phyloP scores from a whole-genome alignment of 1,139 yeast species.

The Oligophagozyma castellii region DNA sequence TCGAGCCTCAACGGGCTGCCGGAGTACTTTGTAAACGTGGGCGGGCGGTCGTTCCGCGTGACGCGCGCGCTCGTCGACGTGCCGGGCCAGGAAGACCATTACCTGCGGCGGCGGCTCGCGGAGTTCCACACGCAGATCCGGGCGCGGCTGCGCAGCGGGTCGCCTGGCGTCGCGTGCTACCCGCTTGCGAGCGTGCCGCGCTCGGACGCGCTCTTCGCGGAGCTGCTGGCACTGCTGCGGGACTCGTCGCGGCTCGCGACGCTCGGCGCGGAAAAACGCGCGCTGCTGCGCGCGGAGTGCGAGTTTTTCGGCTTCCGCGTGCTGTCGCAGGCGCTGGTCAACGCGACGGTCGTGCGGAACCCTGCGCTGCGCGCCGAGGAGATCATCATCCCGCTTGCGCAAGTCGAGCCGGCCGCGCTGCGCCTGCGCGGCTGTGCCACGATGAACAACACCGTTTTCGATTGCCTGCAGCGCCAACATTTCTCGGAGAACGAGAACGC shows the following conservation, averaged over 20 bases:
- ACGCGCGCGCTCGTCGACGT: constrained; percentile 36
- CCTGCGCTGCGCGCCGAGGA: constrained; percentile 39
- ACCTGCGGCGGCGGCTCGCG: constrained; percentile 46
- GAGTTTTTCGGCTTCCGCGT: constrained; percentile 59
- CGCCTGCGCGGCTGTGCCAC: too few species aligned
- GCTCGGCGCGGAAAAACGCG: constrained; percentile 40
- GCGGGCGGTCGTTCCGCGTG: constrained; percentile 44
- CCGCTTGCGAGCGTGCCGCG: constrained; percentile 40
- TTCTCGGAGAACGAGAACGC: too few species aligned
- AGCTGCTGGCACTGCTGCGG: constrained; percentile 46
- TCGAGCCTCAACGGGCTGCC: constrained; percentile 36
- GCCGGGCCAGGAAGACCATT: constrained; percentile 64
- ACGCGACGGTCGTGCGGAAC: constrained; percentile 34
- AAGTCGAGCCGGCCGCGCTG: constrained; percentile 34
- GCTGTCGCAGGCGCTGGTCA: constrained; percentile 52
- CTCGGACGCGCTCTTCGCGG: constrained; percentile 42
- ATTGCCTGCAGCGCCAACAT: too few species aligned
- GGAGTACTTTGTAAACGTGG: constrained; percentile 43
- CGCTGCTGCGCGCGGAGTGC: constrained; percentile 47
- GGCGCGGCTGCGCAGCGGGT: constrained; percentile 25
- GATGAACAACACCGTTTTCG: too few species aligned
- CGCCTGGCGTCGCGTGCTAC: constrained; percentile 65
- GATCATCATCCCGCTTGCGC: constrained; percentile 37
- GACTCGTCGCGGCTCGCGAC: too few species aligned
- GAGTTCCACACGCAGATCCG: constrained; percentile 35